Base-by-base conservation (phyloP, 306 rosid species). In the Dalbergia cochinchinensis region DNA sequence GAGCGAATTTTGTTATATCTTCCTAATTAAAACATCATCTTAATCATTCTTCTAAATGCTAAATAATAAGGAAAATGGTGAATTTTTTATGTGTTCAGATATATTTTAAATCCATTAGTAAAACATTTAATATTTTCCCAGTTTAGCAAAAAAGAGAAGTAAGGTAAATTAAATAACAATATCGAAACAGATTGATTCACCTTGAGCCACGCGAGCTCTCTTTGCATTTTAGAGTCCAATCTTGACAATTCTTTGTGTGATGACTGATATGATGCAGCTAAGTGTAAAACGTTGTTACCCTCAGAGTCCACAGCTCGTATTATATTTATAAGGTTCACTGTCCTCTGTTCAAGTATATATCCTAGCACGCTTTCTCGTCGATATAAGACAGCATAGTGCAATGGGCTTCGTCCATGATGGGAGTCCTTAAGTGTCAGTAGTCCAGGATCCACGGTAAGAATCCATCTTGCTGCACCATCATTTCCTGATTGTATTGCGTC, bases 261-360 rank as follows among this genome's bases (percentile, higher is more conserved):
- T 58, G 4, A 9, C 7, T 9, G 13, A 33, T 3, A 0, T 37
- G 41, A 5, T 8, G 64, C 75, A 42, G 68, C 75, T 1, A 57
- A 20, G 75, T 78, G 82, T 14, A 67, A 14, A 8, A 68, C 19
- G 45, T 67, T 78, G 68, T 78, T 78, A 5, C 66, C 0, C 1
- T 78, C 20, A 1, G 1, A 4, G 6, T 78, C 82, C 4, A 53
- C 33, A 15, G 6, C 65, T 10, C 19, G 19, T 16, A 55, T 19
- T 11, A 67, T 3, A 47, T 5, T 41, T 8, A 20, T 20, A 20
- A 20, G 22, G 22, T 78, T 47, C 54, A 13, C 4, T 7, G 41
- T 11, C n/a, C 1, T 11, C n/a, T 12, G 41, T 5, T 37, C 4
- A 19, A 48, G 31, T 26, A 67, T 20, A 2, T 11, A 20, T 18